Evolutionary conservation across 2,329 filamentous ascomycete species (phyloP), one percentile per base, ranked within the genome.

Genomic region (Drechslerella stenobrocha): DNA sequence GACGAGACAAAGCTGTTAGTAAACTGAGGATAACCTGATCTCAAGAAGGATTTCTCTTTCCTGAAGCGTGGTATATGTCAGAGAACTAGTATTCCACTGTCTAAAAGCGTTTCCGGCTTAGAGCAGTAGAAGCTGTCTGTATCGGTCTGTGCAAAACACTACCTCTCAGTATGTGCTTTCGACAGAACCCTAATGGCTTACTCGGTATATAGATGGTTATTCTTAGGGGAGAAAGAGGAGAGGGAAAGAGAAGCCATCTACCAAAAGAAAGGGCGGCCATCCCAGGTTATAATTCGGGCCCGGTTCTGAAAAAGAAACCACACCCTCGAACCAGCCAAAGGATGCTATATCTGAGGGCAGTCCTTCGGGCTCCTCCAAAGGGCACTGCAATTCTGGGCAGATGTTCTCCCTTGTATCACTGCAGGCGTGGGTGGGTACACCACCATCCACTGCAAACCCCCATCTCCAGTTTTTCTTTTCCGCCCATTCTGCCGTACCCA

Each of bases 101-200:
- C 63, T 66, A 70, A 56, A 66, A 57, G 67, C 46, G 65, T 65
- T 46, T 66, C 70, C 64, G 60, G 56, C 57, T 63, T 51, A 51
- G 56, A 61, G 52, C 48, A 69, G 57, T 59, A 42, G 67, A 69
- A 67, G 70, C 64, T 70, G 65, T 70, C 44, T 30, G 56, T 61
- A 61, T 70, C 37, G 15, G 57, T 48, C 52, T 60, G 47, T 32
- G 52, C 51, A 58, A 52, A 65, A 34, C 60, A 65, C 52, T 22
- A 55, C 61, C 28, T 44, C 46, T 66, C 61, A 58, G 53, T 55
- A 34, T 66, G 61, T 35, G 52, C 55, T 48, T 48, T 48, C 58
- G 53, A 66, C 34, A 13, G 13, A 52, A 58, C 26, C 48, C 32
- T 42, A 50, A 45, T 52, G 46, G 48, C 57, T 56, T 46, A 47